A percentile compares a stretch with the other conserved stretches of the same genome.
Evolutionary conservation across 441 rosid species (phyloP).

Genomic region (Adansonia madagascariensis): DNA sequence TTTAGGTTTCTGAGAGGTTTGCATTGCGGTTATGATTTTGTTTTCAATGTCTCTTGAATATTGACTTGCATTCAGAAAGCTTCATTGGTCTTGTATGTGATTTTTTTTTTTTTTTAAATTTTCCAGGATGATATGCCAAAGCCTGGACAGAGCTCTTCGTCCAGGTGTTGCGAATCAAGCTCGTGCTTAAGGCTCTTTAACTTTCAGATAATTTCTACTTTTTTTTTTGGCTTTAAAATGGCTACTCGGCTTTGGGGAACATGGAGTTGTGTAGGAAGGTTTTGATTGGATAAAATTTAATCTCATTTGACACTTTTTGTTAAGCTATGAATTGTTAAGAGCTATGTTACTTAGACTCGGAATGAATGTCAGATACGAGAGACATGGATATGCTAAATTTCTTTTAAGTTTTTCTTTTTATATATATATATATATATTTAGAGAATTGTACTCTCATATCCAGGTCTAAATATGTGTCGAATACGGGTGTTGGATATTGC

Average conservation of each 20-base stretch:
- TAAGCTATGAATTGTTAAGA: background rate
- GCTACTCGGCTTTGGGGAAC: slow-evolving; percentile 21
- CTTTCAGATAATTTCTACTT: slow-evolving; percentile 10
- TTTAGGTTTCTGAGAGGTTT: background rate
- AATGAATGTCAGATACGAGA: no score
- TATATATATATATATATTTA: no score
- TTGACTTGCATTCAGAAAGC: background rate
- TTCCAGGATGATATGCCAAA: slow-evolving; percentile 40
- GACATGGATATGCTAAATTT: no score
- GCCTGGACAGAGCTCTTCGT: slow-evolving; percentile 46
- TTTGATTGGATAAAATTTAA: background rate
- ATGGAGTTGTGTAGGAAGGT: slow-evolving; percentile 23
- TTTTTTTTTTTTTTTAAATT: background rate
- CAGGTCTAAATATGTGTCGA: no score
- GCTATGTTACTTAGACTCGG: no score
- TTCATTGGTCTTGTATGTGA: background rate
- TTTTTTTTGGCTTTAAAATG: slow-evolving; percentile 1
- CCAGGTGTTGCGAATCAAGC: slow-evolving; percentile 29
- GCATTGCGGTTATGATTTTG: background rate
- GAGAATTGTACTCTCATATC: no score
- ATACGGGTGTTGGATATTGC: no score
- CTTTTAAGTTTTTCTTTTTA: no score
- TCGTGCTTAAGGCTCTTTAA: slow-evolving; percentile 34
- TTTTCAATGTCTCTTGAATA: background rate
- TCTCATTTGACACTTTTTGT: background rate